Evolutionary conservation across 768 basidiomycete genomes (phyloP), one percentile per base, ranked within the genome.

Genomic region (Pleurotus djamor): DNA sequence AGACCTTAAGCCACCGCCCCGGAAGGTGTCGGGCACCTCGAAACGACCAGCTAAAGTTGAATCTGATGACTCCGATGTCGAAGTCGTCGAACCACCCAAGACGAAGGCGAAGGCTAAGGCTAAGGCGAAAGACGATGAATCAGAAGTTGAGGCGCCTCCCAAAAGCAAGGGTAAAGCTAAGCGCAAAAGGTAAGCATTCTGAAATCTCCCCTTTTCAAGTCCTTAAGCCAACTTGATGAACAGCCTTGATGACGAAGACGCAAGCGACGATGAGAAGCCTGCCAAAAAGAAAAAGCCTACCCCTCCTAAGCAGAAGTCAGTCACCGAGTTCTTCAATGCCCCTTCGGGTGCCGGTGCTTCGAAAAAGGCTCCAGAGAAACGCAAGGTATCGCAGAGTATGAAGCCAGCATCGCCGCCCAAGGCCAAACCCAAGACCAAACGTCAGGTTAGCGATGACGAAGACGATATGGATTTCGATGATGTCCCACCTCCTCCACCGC

Each of bases 251-350:
- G 70, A 71, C 41, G 59, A 54, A 33, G 81, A 80, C 13, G 79
- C 79, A 33, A 63, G 65, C 21, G 63, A 69, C 37, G 69, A 72
- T 37, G 57, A 69, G 48, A 81, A 82, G 61, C 84, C 84, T 5
- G 77, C 72, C 0, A 71, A 74, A 57, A 89, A 88, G 79, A 86
- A 83, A 73, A 79, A 78, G 63, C 74, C 76, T 51, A 65, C 68
- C 17, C 77, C 64, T 3, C 32, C 62, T 57, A 73, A 74, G 55
- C 63, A 82, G 58, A 67, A 78, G 0, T 64, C 76, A 4, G 71
- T 88, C 58, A 82, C 82, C 4, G 86, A 88, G 65, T 89, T 87
- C 76, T 86, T 88, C 63, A 71, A 69, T 38, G 86, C 87, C 67
- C 62, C 66, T 7, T 21, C 60, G 14, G 16, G 71, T 68, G 4